Conservation (phyloP, 1,284 basidiomycete species). For the Ceratorhiza oryzae-sativae region DNA sequence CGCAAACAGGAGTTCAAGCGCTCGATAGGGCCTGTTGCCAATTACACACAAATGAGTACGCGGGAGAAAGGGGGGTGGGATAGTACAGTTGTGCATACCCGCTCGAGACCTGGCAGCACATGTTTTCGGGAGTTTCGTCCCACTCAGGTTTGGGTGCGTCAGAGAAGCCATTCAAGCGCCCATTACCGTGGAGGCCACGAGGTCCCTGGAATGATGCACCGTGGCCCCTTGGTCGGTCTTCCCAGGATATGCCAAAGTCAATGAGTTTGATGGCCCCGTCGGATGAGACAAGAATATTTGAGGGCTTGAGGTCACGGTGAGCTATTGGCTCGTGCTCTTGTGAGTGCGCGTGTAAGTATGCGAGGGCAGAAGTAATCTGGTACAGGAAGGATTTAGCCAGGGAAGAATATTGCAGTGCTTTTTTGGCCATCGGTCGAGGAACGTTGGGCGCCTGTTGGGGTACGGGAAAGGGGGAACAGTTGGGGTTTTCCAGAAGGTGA, state of each 20-base stretch:
- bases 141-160: constrained; percentile 50
- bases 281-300: constrained; percentile 74
- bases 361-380: constrained; percentile 70
- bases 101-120: constrained; percentile 86
- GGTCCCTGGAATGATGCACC: constrained; percentile 32
- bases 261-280: constrained; percentile 74
- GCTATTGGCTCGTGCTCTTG: constrained; percentile 59
- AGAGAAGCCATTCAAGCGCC: constrained; percentile 25
- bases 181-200: constrained; percentile 25
- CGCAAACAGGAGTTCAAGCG: constrained; percentile 90
- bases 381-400: constrained; percentile 67
- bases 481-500: constrained; percentile 60
- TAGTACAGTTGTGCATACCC: constrained; percentile 61
- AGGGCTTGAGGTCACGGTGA: constrained; percentile 90
- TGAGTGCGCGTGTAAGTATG: constrained; percentile 68
- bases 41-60: background rate
- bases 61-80: background rate
- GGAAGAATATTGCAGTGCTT: constrained; percentile 53
- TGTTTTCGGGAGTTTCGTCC: constrained; percentile 64
- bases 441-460: constrained; percentile 43
- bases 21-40: constrained; percentile 72
- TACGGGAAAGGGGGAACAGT: constrained; percentile 58
- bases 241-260: constrained; percentile 87
- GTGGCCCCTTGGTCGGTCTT: constrained; percentile 42
- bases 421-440: constrained; percentile 43